Percentiles rank a stretch among this genome's conserved stretches.
These are phyloP conservation scores for Aphelidium insulamus DNA, from an alignment of 371 early-diverging fungal genomes.

Conservation along the genomic window DNA sequence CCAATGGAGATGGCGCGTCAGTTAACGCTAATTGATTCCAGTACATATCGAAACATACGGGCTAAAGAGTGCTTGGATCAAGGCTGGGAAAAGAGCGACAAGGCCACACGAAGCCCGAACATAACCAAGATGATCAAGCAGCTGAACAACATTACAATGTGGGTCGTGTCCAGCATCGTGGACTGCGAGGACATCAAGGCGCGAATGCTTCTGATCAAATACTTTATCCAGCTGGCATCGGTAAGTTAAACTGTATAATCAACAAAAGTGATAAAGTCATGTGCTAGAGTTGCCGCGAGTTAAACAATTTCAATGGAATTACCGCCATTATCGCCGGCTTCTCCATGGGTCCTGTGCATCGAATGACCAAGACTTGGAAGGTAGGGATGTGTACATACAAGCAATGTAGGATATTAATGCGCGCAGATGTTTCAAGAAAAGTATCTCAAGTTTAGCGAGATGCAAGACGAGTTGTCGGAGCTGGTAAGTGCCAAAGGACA, in stretches of 20 bases:
- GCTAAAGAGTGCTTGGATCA: slow-evolving; percentile 22
- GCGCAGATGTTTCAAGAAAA: slow-evolving; percentile 11
- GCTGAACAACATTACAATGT: slow-evolving; percentile 18
- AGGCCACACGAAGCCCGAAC: slow-evolving; percentile 1
- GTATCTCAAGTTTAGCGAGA: slow-evolving; percentile 13
- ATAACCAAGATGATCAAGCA: slow-evolving; percentile 19
- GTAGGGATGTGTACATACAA: slow-evolving; percentile 4
- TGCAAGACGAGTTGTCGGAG: slow-evolving; percentile 10
- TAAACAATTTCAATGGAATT: slow-evolving; percentile 24
- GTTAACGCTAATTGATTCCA: slow-evolving; percentile 16
- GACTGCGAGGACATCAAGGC: slow-evolving; percentile 9
- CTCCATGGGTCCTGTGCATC: slow-evolving; percentile 17
- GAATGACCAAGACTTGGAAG: slow-evolving; percentile 21
- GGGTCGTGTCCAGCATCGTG: slow-evolving; percentile 16
- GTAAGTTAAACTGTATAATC: slow-evolving; percentile 6
- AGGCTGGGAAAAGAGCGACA: slow-evolving; percentile 15
- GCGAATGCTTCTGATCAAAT: slow-evolving; percentile 12
- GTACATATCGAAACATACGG: slow-evolving; percentile 10
- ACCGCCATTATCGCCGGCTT: slow-evolving; percentile 23
- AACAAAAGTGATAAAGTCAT: neutral
- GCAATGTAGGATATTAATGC: neutral
- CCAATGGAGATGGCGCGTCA: slow-evolving; percentile 25
- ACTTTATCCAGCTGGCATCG: slow-evolving; percentile 16
- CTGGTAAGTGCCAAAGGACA: slow-evolving; percentile 22
- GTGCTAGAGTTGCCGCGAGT: slow-evolving; percentile 15